A percentile compares a stretch with the other conserved stretches of the same genome.
phyloP scores from a whole-genome alignment of 352 stramenopile genomes.

The Pythium scleroteichum region DNA sequence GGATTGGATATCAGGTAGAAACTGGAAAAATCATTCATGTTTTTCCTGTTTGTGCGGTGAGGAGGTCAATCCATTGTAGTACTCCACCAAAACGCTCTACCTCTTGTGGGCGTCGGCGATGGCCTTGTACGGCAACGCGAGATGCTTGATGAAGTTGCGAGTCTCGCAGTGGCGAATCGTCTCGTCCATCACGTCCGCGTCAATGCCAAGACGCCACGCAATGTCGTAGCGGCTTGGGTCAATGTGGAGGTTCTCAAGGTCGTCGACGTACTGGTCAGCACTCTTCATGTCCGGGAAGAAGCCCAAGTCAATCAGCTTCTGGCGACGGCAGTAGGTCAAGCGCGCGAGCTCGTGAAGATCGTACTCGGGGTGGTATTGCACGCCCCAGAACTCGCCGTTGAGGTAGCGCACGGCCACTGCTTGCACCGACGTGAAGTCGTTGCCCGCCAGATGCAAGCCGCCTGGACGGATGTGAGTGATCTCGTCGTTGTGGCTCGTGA shows the following conservation, averaged over 20 bases:
- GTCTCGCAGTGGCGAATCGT: conserved; percentile 75
- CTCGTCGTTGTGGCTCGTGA: conserved; percentile 84
- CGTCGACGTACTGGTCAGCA: conserved; percentile 68
- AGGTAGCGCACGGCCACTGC: conserved; percentile 71
- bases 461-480: conserved; percentile 71
- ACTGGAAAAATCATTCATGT: conserved; percentile 4
- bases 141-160: conserved; percentile 87
- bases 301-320: conserved; percentile 63
- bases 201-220: conserved; percentile 72
- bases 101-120: conserved; percentile 29
- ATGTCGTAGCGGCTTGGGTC: conserved; percentile 77
- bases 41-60: not conserved
- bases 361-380: conserved; percentile 88
- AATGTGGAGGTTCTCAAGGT: conserved; percentile 73
- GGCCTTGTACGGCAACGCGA: conserved; percentile 75
- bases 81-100: too few species aligned
- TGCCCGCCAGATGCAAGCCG: conserved; percentile 57
- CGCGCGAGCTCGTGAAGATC: conserved; percentile 79
- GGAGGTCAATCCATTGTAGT: too few species aligned
- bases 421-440: conserved; percentile 73
- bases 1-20: not conserved
- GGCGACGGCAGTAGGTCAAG: conserved; percentile 67
- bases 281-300: conserved; percentile 76
- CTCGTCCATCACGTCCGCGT: conserved; percentile 82
- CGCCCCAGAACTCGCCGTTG: conserved; percentile 80